Conservation (phyloP, 192 early-diverging fungal genomes). For the Jimgerdemannia flammicorona region DNA sequence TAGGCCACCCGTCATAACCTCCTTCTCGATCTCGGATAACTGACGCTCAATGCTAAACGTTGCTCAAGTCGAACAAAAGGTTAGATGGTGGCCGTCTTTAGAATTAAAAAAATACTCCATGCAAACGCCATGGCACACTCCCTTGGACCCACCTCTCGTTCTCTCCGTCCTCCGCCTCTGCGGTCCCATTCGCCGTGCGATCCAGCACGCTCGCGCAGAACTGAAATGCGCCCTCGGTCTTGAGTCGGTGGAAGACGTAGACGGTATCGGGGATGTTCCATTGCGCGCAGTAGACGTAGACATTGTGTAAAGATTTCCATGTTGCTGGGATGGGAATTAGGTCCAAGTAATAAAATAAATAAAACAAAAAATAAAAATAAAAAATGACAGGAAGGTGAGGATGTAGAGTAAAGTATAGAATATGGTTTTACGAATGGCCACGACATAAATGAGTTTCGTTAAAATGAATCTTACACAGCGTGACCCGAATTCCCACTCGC, state of each 20-base stretch:
- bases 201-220: conserved; percentile 30
- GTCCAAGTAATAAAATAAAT: too few relatives aligned
- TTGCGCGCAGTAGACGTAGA: conserved; percentile 43
- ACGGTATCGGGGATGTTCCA: conserved; percentile 37
- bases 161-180: not conserved
- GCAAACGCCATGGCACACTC: too few relatives aligned
- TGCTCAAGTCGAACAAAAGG: too few relatives aligned
- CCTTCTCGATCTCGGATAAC: conserved; percentile 2
- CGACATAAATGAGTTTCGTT: not conserved
- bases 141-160: not conserved
- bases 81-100: too few relatives aligned
- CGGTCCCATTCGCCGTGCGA: conserved; percentile 3
- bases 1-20: not conserved
- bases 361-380: not conserved
- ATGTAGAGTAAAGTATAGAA: too few relatives aligned
- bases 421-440: too few relatives aligned
- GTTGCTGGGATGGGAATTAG: conserved; percentile 18
- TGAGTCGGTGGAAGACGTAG: conserved; percentile 41
- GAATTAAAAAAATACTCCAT: too few relatives aligned
- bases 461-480: conserved; percentile 18
- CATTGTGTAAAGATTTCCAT: conserved; percentile 34
- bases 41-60: conserved; percentile 2
- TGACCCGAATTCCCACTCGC: conserved; percentile 42
- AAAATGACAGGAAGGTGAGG: too few relatives aligned
- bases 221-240: conserved; percentile 39